These are phyloP conservation scores for Russula vinacea DNA, from an alignment of 768 basidiomycete species.

Conservation along the genomic window DNA sequence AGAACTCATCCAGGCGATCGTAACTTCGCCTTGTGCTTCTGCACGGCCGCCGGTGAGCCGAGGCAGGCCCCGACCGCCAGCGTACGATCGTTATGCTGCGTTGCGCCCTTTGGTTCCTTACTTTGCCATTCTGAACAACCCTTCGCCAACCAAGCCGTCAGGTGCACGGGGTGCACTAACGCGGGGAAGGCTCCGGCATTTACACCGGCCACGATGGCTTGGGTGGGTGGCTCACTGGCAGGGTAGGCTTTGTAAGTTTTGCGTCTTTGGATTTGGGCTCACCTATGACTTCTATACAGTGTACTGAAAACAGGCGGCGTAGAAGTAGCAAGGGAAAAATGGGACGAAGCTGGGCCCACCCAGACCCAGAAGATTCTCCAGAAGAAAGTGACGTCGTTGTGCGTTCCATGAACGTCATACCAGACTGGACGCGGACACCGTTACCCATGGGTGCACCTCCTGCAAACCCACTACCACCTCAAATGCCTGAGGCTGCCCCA, in stretches of 20 bases:
- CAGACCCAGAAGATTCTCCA: slow-evolving; percentile 39
- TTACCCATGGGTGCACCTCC: slow-evolving; percentile 63
- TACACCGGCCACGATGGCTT: slow-evolving; percentile 72
- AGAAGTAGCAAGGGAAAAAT: slow-evolving; percentile 79
- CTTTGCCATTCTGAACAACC: slow-evolving; percentile 85
- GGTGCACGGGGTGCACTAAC: slow-evolving; percentile 53
- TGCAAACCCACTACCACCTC: slow-evolving; percentile 36
- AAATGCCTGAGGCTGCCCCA: slow-evolving; percentile 29
- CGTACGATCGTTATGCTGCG: slow-evolving; percentile 70
- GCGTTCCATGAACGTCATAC: slow-evolving; percentile 48
- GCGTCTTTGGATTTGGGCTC: slow-evolving; percentile 1
- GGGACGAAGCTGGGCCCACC: slow-evolving; percentile 66
- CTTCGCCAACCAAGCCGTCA: slow-evolving; percentile 50
- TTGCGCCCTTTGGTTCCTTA: slow-evolving; percentile 68
- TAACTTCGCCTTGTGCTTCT: slow-evolving; percentile 38
- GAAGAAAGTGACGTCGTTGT: slow-evolving; percentile 35
- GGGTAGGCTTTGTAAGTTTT: slow-evolving; percentile 53
- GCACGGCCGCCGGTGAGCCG: slow-evolving; percentile 40
- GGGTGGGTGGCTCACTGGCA: slow-evolving; percentile 92
- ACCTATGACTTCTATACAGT: slow-evolving; percentile 39
- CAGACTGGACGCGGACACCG: slow-evolving; percentile 77
- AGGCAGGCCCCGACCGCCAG: slow-evolving; percentile 43
- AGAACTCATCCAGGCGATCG: slow-evolving; percentile 66
- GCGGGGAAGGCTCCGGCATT: slow-evolving; percentile 89
- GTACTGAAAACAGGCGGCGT: slow-evolving; percentile 82